These are phyloP conservation scores for Ananas comosus DNA, from an alignment of 176 grass and related monocot species.

Conservation along the genomic window DNA sequence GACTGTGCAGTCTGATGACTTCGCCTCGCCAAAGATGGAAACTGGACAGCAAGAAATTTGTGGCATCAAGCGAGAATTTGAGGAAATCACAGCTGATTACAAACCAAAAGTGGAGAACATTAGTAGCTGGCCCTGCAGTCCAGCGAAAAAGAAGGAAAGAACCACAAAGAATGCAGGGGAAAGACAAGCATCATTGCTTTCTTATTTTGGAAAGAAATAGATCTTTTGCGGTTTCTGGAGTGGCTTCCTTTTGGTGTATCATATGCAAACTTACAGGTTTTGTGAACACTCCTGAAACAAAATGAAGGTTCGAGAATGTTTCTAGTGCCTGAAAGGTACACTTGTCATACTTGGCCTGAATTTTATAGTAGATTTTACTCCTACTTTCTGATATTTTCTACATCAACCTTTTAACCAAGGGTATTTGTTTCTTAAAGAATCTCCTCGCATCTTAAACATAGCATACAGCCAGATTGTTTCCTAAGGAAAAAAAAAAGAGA, in stretches of 20 bases:
- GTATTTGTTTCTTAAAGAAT: too few relatives aligned
- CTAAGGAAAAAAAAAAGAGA: too few relatives aligned
- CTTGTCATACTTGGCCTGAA: too few relatives aligned
- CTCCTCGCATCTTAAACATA: too few relatives aligned
- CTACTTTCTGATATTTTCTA: too few relatives aligned
- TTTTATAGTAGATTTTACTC: too few relatives aligned
- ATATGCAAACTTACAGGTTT: not conserved
- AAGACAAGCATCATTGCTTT: slow-evolving; percentile 61
- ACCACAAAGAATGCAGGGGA: slow-evolving; percentile 27
- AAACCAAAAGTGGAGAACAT: slow-evolving; percentile 9
- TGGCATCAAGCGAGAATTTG: slow-evolving; percentile 42
- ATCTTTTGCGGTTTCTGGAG: not conserved
- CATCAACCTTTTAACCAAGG: too few relatives aligned
- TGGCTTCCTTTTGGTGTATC: not conserved
- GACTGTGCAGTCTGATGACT: not conserved
- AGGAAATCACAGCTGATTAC: slow-evolving; percentile 24
- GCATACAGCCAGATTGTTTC: too few relatives aligned
- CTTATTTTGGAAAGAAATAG: slow-evolving; percentile 63
- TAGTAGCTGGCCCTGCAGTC: not conserved
- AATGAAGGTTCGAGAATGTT: too few relatives aligned
- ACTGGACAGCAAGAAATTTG: not conserved
- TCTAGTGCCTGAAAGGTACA: too few relatives aligned
- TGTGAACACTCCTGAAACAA: not conserved
- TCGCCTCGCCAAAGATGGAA: slow-evolving; percentile 13
- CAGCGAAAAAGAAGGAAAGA: slow-evolving; percentile 41